Evolutionary conservation across 345 rosid species (phyloP).

Genomic region (Noccaea bulbosa): DNA sequence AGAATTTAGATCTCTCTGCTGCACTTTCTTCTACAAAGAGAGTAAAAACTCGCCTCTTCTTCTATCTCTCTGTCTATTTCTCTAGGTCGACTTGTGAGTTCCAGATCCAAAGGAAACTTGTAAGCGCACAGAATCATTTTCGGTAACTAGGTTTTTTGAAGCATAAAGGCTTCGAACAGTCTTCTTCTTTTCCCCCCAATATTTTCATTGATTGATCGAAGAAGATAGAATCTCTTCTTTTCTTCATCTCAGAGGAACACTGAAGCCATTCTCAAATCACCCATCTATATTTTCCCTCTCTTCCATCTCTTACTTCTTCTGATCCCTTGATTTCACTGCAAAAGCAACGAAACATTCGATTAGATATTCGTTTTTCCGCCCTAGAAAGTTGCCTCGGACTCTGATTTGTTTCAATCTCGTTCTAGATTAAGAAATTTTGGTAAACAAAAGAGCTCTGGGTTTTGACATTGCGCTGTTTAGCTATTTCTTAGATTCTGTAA

Average conservation of each 20-base stretch:
- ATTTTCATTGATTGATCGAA: constrained; percentile 21
- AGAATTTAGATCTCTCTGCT: constrained; percentile 40
- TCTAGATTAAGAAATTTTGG: constrained; percentile 25
- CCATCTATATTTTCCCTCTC: not conserved
- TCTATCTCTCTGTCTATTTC: not conserved
- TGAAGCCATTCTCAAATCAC: constrained; percentile 9
- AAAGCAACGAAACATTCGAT: constrained; percentile 15
- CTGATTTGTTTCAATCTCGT: constrained; percentile 7
- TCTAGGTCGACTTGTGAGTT: constrained; percentile 21
- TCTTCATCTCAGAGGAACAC: not conserved
- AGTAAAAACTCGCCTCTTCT: constrained; percentile 5
- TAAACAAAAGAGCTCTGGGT: not conserved
- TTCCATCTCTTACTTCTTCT: not conserved
- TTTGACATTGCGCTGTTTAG: constrained; percentile 32
- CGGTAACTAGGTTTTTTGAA: not conserved
- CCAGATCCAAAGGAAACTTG: constrained; percentile 32
- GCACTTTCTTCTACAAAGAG: constrained; percentile 12
- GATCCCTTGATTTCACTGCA: constrained; percentile 21
- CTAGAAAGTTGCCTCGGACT: not conserved
- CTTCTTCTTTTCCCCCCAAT: not conserved
- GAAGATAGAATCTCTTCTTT: constrained; percentile 30
- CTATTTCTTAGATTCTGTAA: constrained; percentile 1
- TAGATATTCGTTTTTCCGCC: constrained; percentile 25
- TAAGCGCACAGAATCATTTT: not conserved
- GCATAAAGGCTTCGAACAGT: constrained; percentile 21